Percentiles rank a stretch among this genome's conserved stretches.
Evolutionary conservation across 306 rosid genomes (phyloP).

Genomic region (Prunus dulcis): DNA sequence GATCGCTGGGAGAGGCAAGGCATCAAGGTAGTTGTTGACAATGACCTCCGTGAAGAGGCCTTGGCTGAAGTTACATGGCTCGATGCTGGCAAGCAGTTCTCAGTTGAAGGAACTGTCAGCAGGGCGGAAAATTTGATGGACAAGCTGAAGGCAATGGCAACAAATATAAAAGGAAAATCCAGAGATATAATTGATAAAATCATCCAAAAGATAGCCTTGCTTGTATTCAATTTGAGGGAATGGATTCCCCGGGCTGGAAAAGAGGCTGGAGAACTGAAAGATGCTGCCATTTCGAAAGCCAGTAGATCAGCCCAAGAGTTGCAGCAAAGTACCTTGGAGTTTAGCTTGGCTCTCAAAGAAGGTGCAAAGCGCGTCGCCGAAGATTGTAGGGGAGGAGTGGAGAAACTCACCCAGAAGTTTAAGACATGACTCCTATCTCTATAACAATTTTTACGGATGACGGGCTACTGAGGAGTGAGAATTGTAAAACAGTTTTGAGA

Average conservation of each 20-base stretch:
- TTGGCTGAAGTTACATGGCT: conserved; percentile 77
- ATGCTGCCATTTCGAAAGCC: conserved; percentile 46
- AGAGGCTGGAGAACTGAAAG: conserved; percentile 52
- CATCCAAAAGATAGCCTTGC: conserved; percentile 47
- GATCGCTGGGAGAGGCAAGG: conserved; percentile 95
- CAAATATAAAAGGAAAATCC: conserved; percentile 60
- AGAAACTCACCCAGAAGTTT: conserved; percentile 81
- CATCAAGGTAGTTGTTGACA: conserved; percentile 87
- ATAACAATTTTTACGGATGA: not conserved
- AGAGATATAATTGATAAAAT: conserved; percentile 53
- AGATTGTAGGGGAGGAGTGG: conserved; percentile 92
- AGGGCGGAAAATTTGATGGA: conserved; percentile 68
- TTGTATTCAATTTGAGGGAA: conserved; percentile 57
- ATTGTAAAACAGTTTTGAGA: conserved; percentile 11
- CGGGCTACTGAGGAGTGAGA: conserved; percentile 10
- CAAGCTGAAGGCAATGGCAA: conserved; percentile 65
- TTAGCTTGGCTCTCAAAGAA: conserved; percentile 54
- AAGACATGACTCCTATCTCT: conserved; percentile 45
- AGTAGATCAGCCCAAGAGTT: conserved; percentile 51
- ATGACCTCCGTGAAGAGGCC: conserved; percentile 80
- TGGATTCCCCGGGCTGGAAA: conserved; percentile 53
- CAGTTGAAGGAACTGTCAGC: conserved; percentile 60
- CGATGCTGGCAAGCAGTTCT: conserved; percentile 58
- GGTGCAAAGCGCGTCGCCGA: conserved; percentile 75
- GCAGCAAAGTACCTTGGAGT: conserved; percentile 59